Conservation (phyloP, 1,139 yeast species). For the Insectozyma bohioensis region DNA sequence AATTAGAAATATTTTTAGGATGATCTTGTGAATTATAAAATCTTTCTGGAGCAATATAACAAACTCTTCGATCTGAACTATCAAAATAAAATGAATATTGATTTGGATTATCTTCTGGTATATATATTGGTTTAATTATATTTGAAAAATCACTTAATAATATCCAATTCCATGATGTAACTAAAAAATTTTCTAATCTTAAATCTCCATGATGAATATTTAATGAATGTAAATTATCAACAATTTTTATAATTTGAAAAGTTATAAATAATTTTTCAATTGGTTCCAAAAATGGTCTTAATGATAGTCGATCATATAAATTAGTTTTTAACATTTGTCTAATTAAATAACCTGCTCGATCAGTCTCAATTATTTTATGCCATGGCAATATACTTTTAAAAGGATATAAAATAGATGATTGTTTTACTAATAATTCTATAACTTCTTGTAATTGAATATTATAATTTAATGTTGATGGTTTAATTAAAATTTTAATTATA, state of each 20-base stretch:
- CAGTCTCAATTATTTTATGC: slow-evolving; percentile 77
- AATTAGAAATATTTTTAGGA: slow-evolving; percentile 17
- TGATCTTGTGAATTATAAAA: slow-evolving; percentile 45
- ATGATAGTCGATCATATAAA: slow-evolving; percentile 80
- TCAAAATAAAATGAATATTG: slow-evolving; percentile 91
- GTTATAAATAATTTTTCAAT: slow-evolving; percentile 83
- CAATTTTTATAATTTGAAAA: slow-evolving; percentile 68
- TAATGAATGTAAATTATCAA: slow-evolving; percentile 61
- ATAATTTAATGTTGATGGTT: slow-evolving; percentile 54
- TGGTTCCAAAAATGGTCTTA: slow-evolving; percentile 81
- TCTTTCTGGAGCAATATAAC: slow-evolving; percentile 94
- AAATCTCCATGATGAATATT: slow-evolving; percentile 84
- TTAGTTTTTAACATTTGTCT: slow-evolving; percentile 79
- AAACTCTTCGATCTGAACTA: slow-evolving; percentile 79
- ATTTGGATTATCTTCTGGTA: slow-evolving; percentile 96
- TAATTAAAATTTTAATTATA: slow-evolving; percentile 78
- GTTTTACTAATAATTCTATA: slow-evolving; percentile 35
- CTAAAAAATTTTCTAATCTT: slow-evolving; percentile 82
- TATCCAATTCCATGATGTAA: slow-evolving; percentile 90
- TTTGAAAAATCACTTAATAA: slow-evolving; percentile 80
- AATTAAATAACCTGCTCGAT: slow-evolving; percentile 85
- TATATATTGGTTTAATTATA: slow-evolving; percentile 70
- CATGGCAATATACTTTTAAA: slow-evolving; percentile 72
- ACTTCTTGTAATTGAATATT: slow-evolving; percentile 32
- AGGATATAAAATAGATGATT: slow-evolving; percentile 40